Evolutionary conservation across 768 basidiomycete species (phyloP).

Genomic region (Trametes meyenii): DNA sequence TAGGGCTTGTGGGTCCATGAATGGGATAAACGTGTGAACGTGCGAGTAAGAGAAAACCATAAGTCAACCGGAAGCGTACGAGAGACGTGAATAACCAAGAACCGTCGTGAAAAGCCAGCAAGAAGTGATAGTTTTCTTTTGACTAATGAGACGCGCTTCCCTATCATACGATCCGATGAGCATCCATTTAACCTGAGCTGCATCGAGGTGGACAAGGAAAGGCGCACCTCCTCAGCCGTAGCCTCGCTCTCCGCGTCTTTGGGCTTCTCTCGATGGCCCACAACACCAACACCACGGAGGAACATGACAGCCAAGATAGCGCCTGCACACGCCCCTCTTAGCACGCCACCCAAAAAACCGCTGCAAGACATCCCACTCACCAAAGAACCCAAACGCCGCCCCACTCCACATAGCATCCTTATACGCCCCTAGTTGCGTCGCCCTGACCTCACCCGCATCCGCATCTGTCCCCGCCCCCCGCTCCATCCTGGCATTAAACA

Average conservation of each 20-base stretch:
- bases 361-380: constrained; percentile 39
- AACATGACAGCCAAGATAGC: constrained; percentile 39
- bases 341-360: background rate
- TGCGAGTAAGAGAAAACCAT: too few relatives aligned
- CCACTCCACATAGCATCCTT: constrained; percentile 65
- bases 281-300: constrained; percentile 44
- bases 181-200: too few relatives aligned
- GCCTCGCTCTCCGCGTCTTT: constrained; percentile 3
- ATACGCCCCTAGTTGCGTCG: constrained; percentile 58
- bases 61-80: too few relatives aligned
- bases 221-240: background rate
- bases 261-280: constrained; percentile 37
- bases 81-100: too few relatives aligned
- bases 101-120: too few relatives aligned
- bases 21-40: too few relatives aligned
- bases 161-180: too few relatives aligned
- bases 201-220: too few relatives aligned
- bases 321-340: constrained; percentile 7
- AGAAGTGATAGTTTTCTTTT: too few relatives aligned
- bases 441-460: constrained; percentile 35
- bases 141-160: too few relatives aligned
- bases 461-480: constrained; percentile 38
- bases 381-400: constrained; percentile 62
- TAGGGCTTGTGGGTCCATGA: too few relatives aligned
- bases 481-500: constrained; percentile 57